Percentiles rank a stretch among this genome's conserved stretches.
phyloP scores from a whole-genome alignment of 768 basidiomycete species.

The Lentinula edodes region DNA sequence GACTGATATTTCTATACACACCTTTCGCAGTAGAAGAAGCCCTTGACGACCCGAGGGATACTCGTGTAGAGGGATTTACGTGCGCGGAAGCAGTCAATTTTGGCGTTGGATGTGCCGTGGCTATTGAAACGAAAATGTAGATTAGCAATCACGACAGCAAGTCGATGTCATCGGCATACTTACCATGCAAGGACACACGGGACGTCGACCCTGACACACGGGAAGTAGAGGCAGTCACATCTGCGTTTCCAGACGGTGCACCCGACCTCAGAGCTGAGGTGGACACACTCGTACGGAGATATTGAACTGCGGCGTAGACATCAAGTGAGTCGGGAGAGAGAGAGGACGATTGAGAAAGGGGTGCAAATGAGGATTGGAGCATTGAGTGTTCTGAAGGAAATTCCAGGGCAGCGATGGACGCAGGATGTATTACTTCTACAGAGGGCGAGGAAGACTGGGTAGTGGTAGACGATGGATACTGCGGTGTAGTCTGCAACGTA shows the following conservation, averaged over 20 bases:
- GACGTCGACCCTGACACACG: not conserved
- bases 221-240: not conserved
- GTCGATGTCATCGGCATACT: not conserved
- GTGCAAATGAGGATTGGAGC: not conserved
- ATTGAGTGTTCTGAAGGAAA: not conserved
- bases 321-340: not conserved
- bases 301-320: not conserved
- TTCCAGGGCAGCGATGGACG: not conserved
- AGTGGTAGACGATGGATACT: not conserved
- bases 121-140: not conserved
- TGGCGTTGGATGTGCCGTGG: not conserved
- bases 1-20: not conserved
- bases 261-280: not conserved
- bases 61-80: not conserved
- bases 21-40: not conserved
- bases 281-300: not conserved
- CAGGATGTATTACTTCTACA: not conserved
- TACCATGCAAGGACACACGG: not conserved
- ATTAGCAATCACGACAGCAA: not conserved
- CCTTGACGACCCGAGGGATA: not conserved
- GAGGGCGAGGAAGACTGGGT: not conserved
- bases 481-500: not conserved
- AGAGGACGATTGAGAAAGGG: not conserved
- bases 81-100: not conserved
- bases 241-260: not conserved